Percentiles rank a stretch among this genome's conserved stretches.
These are phyloP conservation scores for Halenospora varia DNA, from an alignment of 495 filamentous ascomycete species.

Conservation along the genomic window DNA sequence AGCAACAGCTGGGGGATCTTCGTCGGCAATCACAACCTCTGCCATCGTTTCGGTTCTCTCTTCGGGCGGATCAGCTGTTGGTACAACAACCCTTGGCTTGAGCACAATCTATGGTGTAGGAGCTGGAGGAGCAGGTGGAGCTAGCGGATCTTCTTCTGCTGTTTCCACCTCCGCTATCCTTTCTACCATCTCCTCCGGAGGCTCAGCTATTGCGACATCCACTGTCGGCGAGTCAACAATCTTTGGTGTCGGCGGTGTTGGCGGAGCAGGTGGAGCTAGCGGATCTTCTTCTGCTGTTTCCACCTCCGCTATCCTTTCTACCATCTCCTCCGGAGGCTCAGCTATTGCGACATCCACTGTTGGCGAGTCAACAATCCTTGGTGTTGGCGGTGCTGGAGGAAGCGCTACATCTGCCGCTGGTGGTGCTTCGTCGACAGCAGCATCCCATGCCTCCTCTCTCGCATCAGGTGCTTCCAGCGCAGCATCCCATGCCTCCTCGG, in stretches of 20 bases:
- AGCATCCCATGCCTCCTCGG: neutral
- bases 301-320: constrained; percentile 20
- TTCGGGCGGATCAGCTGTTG: too few relatives aligned
- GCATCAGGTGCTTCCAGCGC: constrained; percentile 2
- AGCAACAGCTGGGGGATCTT: neutral
- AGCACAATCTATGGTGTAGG: too few relatives aligned
- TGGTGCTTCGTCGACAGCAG: neutral
- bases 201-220: neutral
- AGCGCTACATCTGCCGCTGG: neutral
- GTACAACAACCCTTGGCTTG: too few relatives aligned
- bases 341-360: constrained; percentile 15
- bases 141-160: neutral
- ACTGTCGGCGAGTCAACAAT: constrained; percentile 1
- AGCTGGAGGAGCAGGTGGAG: constrained; percentile 4
- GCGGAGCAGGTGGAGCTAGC: neutral
- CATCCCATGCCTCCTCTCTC: neutral
- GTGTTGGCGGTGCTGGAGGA: constrained; percentile 1
- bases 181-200: neutral
- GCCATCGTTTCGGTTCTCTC: too few relatives aligned
- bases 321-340: constrained; percentile 10
- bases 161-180: constrained; percentile 8
- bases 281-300: constrained; percentile 20
- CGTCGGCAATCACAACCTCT: too few relatives aligned
- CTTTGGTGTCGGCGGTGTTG: neutral
- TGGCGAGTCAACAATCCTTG: constrained; percentile 19